A percentile compares a stretch with the other conserved stretches of the same genome.
Conservation (phyloP, 2,329 filamentous ascomycete species). For the Xylaria sp. region DNA sequence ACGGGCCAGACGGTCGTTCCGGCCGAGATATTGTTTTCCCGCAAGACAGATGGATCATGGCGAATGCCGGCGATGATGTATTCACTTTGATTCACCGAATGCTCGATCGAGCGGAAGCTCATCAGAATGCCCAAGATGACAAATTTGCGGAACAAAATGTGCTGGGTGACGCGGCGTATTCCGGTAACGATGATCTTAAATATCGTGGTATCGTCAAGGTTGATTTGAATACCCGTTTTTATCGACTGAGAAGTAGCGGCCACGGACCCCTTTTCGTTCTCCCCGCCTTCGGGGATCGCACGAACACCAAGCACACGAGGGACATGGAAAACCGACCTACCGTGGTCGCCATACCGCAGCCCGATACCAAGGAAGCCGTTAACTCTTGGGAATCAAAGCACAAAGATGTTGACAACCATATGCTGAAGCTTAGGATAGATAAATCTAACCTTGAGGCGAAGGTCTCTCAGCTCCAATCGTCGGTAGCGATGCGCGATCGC, state of each 20-base stretch:
- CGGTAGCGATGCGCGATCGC: slow-evolving; percentile 25
- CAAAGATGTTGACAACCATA: slow-evolving; percentile 31
- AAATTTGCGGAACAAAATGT: slow-evolving; percentile 53
- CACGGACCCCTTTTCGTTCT: slow-evolving; percentile 63
- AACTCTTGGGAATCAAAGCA: slow-evolving; percentile 42
- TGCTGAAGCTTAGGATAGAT: slow-evolving; percentile 23
- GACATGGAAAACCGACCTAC: slow-evolving; percentile 58
- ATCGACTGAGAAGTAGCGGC: slow-evolving; percentile 59
- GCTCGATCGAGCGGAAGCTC: slow-evolving; percentile 59
- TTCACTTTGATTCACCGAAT: slow-evolving; percentile 57
- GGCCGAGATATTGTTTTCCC: slow-evolving; percentile 64
- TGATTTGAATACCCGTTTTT: slow-evolving; percentile 63
- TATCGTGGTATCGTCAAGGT: slow-evolving; percentile 60
- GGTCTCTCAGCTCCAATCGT: slow-evolving; percentile 26
- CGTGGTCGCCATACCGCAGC: slow-evolving; percentile 45
- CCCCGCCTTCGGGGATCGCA: slow-evolving; percentile 60
- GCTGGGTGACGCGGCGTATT: slow-evolving; percentile 54
- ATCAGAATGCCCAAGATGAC: slow-evolving; percentile 50
- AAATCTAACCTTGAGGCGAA: slow-evolving; percentile 29
- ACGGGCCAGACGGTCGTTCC: slow-evolving; percentile 63
- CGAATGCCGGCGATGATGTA: slow-evolving; percentile 64
- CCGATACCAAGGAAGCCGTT: slow-evolving; percentile 33
- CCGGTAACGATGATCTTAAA: slow-evolving; percentile 45
- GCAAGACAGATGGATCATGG: slow-evolving; percentile 66
- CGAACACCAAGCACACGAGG: slow-evolving; percentile 56